Evolutionary conservation across 2,329 filamentous ascomycete genomes (phyloP), one percentile per base, ranked within the genome.

Genomic region (Allantophomopsis cytisporea): DNA sequence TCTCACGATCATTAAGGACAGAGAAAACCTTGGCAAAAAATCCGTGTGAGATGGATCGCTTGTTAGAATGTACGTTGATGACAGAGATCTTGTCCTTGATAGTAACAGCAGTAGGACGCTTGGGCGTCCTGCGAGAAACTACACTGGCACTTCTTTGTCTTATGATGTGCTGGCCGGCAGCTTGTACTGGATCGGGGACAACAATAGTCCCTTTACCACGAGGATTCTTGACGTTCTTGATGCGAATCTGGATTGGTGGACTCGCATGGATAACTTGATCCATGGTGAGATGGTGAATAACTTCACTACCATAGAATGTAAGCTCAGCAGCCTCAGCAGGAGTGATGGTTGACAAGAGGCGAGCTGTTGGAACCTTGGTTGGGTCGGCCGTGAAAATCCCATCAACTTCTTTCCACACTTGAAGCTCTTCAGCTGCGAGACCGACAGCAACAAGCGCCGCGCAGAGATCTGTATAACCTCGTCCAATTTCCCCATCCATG

Each of bases 371-470:
- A 31, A 93, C 85, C 60, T 91, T 93, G 50, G 82, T 76, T 3
- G 85, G 85, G 54, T 95, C 89, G 5, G 71, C 70, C 2, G 73
- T 80, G 61, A 94, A 91, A 55, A 96, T 93, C 43, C 87, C 88
- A 59, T 98, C 91, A 6, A 98, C 91, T 58, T 98, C 91, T 65
- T 98, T 98, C 91, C 91, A 96, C 46, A 98, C 83, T 60, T 98
- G 91, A 39, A 98, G 71, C 60, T 98, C 91, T 39, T 80, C 67
- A 1, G 91, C 91, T 50, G 76, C 69, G n/a, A 93, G 66, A 4
- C 87, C 89, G 8, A 98, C 89, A 1, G 91, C 87, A 38, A 88
- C 80, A 13, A 98, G 68, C 5, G 91, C 88, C 11, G 91, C 89
- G 58, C 91, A 96, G 36, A 98, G 73, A 60, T 98, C 91, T 8